Evolutionary conservation across 345 rosid species (phyloP), one percentile per base, ranked within the genome.

Genomic region (Hevea brasiliensis): DNA sequence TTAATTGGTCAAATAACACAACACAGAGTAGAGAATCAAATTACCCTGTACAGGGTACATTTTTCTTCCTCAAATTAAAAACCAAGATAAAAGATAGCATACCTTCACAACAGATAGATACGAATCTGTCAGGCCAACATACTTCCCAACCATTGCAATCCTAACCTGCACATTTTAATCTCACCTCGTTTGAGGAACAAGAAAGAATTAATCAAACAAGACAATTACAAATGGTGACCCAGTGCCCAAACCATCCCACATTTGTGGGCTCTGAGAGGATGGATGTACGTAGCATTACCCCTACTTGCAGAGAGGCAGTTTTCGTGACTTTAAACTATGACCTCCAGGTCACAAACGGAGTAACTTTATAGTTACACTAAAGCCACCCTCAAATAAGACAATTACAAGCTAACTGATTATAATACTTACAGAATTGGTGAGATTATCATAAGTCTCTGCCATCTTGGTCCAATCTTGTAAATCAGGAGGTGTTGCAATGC

Each of bases 351-450:
- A n/a, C n/a, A n/a, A n/a, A n/a, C n/a, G n/a, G n/a, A n/a, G n/a
- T n/a, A n/a, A n/a, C n/a, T n/a, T n/a, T n/a, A n/a, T n/a, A n/a
- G n/a, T n/a, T n/a, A n/a, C n/a, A n/a, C n/a, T n/a, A n/a, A n/a
- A n/a, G n/a, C n/a, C n/a, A n/a, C n/a, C n/a, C n/a, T 77, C 62
- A 78, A 72, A 61, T 13, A 58, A 37, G 56, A 74, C 37, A 72
- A 66, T n/a, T 44, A 65, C 53, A 67, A 59, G 42, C 50, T 62
- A 50, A 48, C 61, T 64, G 61, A 51, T 23, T 35, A 61, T 70
- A 70, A 70, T 73, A 82, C 87, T 79, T 54, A 92, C 96, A 74
- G 87, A 78, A 76, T 70, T 68, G 37, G 83, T 85, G 24, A 79
- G 61, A 61, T 75, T 74, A 66, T 79, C 82, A 61, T 74, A 79